These are phyloP conservation scores for Colletotrichum sp. DNA, from an alignment of 2,329 filamentous ascomycete genomes.

Conservation along the genomic window DNA sequence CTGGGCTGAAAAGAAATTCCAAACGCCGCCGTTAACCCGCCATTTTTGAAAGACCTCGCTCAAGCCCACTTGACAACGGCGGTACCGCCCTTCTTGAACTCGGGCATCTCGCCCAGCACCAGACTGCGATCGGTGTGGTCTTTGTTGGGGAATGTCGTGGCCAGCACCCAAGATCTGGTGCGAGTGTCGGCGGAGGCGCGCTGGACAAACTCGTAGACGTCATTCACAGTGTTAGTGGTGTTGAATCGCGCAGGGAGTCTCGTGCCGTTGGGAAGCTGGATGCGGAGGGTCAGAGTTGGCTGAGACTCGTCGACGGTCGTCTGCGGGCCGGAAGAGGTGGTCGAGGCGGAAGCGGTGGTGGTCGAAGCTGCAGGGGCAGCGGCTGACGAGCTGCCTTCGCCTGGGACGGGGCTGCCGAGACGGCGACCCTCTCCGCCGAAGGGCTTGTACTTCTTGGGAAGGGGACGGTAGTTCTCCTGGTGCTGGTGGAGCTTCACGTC, in stretches of 20 bases:
- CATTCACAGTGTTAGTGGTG: constrained; percentile 76
- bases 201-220: constrained; percentile 78
- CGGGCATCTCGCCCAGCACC: constrained; percentile 63
- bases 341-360: constrained; percentile 30
- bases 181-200: constrained; percentile 64
- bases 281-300: constrained; percentile 73
- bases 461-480: constrained; percentile 73
- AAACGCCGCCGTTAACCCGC: constrained; percentile 13
- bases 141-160: constrained; percentile 84
- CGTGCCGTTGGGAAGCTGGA: constrained; percentile 80
- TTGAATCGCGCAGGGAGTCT: constrained; percentile 83
- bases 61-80: constrained; percentile 66
- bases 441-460: constrained; percentile 78
- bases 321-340: constrained; percentile 33
- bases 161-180: constrained; percentile 72
- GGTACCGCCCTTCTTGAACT: constrained; percentile 71
- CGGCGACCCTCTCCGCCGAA: constrained; percentile 76
- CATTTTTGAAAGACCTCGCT: background rate
- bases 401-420: constrained; percentile 79
- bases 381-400: constrained; percentile 38
- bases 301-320: constrained; percentile 63
- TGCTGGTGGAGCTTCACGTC: constrained; percentile 82
- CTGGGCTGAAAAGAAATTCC: constrained; percentile 6
- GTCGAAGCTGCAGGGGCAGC: constrained; percentile 24
- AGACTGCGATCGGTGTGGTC: constrained; percentile 73